phyloP scores from a whole-genome alignment of 495 filamentous ascomycete species.

The Hypomontagnella submonticulosa region DNA sequence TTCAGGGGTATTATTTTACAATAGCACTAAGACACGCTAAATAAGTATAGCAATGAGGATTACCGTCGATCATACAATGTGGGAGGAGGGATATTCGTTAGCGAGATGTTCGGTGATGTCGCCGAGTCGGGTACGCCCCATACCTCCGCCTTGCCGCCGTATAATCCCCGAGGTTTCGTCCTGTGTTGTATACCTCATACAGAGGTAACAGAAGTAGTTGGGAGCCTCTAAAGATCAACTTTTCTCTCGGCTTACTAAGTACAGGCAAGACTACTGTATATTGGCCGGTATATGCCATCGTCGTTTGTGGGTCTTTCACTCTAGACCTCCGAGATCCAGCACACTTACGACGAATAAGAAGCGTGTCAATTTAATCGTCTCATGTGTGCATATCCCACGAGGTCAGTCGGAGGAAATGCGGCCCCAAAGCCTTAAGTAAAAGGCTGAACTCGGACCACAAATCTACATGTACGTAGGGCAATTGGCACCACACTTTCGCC shows the following conservation, averaged over 20 bases:
- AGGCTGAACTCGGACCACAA: slow-evolving; percentile 13
- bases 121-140: slow-evolving; percentile 14
- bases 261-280: slow-evolving; percentile 22
- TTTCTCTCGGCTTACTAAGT: slow-evolving; percentile 32
- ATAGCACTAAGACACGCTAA: too few relatives aligned
- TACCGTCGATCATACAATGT: too few relatives aligned
- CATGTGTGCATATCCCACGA: slow-evolving; percentile 12
- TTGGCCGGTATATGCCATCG: slow-evolving; percentile 30
- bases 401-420: slow-evolving; percentile 18
- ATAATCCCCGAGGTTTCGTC: slow-evolving; percentile 2
- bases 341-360: slow-evolving; percentile 12
- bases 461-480: slow-evolving; percentile 5
- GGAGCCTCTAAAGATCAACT: slow-evolving; percentile 7
- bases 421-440: slow-evolving; percentile 15
- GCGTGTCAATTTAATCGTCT: slow-evolving; percentile 7
- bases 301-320: slow-evolving; percentile 15
- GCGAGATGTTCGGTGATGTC: slow-evolving; percentile 1
- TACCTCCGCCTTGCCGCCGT: neutral
- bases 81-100: neutral
- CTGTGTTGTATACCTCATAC: too few relatives aligned
- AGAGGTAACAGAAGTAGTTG: neutral
- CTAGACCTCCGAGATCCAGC: slow-evolving; percentile 9
- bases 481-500: slow-evolving; percentile 8
- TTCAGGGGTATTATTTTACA: too few relatives aligned
- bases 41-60: too few relatives aligned